A percentile compares a stretch with the other conserved stretches of the same genome.
Evolutionary conservation across 1,284 basidiomycete genomes (phyloP).

Genomic region (Papiliotrema nemorosa): DNA sequence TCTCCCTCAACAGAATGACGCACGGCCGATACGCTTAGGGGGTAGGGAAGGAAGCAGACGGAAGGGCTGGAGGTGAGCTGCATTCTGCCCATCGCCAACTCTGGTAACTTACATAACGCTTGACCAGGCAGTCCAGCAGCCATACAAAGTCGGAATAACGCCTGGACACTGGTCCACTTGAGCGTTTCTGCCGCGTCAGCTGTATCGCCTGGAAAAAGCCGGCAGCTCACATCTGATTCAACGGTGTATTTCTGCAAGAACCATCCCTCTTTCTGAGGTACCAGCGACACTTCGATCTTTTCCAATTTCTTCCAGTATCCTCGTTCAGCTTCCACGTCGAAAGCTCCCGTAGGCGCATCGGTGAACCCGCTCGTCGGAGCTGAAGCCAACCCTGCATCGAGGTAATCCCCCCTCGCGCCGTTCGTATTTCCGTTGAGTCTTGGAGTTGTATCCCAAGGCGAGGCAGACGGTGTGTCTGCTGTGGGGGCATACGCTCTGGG

Average conservation of each 20-base stretch:
- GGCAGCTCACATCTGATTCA: slow-evolving; percentile 64
- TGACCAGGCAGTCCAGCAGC: slow-evolving; percentile 73
- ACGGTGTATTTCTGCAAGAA: slow-evolving; percentile 83
- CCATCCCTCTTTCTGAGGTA: slow-evolving; percentile 74
- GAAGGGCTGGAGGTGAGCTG: slow-evolving; percentile 68
- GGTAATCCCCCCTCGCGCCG: not conserved
- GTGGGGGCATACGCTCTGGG: slow-evolving; percentile 7
- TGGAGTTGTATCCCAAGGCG: slow-evolving; percentile 40
- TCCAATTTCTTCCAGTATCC: slow-evolving; percentile 83
- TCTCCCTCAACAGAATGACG: slow-evolving; percentile 39
- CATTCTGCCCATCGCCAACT: not conserved
- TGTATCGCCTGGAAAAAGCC: not conserved
- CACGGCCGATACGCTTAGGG: slow-evolving; percentile 83
- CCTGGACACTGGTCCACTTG: slow-evolving; percentile 44
- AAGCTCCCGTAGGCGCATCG: not conserved
- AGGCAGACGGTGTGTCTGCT: slow-evolving; percentile 11
- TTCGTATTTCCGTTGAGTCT: not conserved
- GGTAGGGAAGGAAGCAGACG: slow-evolving; percentile 82
- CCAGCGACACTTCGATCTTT: slow-evolving; percentile 60
- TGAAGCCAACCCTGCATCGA: not conserved
- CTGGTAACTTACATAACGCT: slow-evolving; percentile 45
- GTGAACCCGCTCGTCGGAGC: not conserved
- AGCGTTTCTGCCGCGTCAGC: slow-evolving; percentile 23
- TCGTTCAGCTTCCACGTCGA: slow-evolving; percentile 31
- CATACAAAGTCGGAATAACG: slow-evolving; percentile 85